Percentiles rank a stretch among this genome's conserved stretches.
Conservation (phyloP, 805 yeast species). For the Barnettozyma siamensis region DNA sequence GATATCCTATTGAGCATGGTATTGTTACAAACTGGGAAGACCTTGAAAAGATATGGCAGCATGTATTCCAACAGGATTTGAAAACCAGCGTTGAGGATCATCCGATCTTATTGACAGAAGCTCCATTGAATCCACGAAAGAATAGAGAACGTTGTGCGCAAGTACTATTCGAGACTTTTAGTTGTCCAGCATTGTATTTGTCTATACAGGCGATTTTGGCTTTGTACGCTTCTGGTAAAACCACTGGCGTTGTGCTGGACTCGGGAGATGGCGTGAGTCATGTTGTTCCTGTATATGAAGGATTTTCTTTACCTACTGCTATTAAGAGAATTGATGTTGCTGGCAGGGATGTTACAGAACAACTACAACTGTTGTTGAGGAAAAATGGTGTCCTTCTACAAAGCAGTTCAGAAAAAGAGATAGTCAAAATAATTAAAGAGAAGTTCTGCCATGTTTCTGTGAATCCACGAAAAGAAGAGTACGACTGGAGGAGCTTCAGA, state of each 20-base stretch:
- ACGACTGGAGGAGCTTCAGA: slow-evolving; percentile 29
- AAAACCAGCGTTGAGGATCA: slow-evolving; percentile 68
- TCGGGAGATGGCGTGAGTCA: slow-evolving; percentile 93
- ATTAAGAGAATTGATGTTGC: slow-evolving; percentile 74
- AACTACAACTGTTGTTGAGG: slow-evolving; percentile 62
- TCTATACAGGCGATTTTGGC: slow-evolving; percentile 89
- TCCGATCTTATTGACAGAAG: slow-evolving; percentile 83
- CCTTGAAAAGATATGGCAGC: slow-evolving; percentile 78
- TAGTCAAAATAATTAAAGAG: slow-evolving; percentile 75
- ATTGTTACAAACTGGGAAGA: slow-evolving; percentile 77
- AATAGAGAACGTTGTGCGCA: slow-evolving; percentile 89
- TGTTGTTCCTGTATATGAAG: slow-evolving; percentile 85
- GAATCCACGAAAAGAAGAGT: slow-evolving; percentile 54
- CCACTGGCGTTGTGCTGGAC: slow-evolving; percentile 86
- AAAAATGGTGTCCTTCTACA: slow-evolving; percentile 60
- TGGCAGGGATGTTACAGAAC: slow-evolving; percentile 80
- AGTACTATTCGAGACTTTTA: slow-evolving; percentile 84
- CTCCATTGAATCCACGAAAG: slow-evolving; percentile 77
- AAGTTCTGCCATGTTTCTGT: slow-evolving; percentile 58
- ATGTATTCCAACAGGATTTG: slow-evolving; percentile 53
- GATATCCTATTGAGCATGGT: slow-evolving; percentile 78
- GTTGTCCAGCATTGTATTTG: slow-evolving; percentile 85
- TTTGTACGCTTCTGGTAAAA: slow-evolving; percentile 81
- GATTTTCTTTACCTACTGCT: slow-evolving; percentile 71
- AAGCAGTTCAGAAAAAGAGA: slow-evolving; percentile 76